phyloP scores from a whole-genome alignment of 2,329 filamentous ascomycete genomes.

The Colletotrichum chrysophilum region DNA sequence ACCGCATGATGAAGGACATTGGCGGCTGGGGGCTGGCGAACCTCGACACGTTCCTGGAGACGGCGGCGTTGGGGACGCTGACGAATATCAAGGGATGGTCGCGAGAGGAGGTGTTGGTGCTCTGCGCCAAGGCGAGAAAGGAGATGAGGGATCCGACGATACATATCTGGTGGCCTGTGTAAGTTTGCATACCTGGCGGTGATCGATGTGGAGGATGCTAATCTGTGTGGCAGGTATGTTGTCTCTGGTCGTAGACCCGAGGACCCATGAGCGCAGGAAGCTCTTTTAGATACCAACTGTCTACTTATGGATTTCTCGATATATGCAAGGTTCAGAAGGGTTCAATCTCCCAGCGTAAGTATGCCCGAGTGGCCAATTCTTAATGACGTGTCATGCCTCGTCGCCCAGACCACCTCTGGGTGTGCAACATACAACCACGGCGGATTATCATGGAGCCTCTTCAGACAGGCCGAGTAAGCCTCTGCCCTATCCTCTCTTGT shows the following conservation, averaged over 20 bases:
- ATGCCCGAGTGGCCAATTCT: not conserved
- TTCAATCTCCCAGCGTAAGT: not conserved
- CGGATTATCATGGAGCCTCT: not conserved
- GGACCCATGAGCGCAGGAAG: not conserved
- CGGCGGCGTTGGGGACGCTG: conserved; percentile 39
- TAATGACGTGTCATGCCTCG: not conserved
- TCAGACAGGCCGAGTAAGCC: not conserved
- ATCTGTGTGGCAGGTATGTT: not conserved
- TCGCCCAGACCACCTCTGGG: conserved; percentile 2
- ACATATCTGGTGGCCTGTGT: conserved; percentile 30
- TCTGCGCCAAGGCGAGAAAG: conserved; percentile 26
- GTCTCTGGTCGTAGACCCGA: not conserved
- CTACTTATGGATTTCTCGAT: fast-evolving
- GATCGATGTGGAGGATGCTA: not conserved
- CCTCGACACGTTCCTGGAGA: conserved; percentile 35
- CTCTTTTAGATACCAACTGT: not conserved
- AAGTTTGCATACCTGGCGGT: not conserved
- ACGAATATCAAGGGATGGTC: conserved; percentile 41
- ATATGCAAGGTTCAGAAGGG: fast-evolving
- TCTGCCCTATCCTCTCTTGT: not conserved
- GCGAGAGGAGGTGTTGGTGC: conserved; percentile 31
- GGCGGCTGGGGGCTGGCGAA: conserved; percentile 36
- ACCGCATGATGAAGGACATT: conserved; percentile 37
- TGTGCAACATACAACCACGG: conserved; percentile 1
- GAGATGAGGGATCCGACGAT: conserved; percentile 28